Base-by-base conservation (phyloP, 2,329 filamentous ascomycete species). In the Trichoderma pleuroti region DNA sequence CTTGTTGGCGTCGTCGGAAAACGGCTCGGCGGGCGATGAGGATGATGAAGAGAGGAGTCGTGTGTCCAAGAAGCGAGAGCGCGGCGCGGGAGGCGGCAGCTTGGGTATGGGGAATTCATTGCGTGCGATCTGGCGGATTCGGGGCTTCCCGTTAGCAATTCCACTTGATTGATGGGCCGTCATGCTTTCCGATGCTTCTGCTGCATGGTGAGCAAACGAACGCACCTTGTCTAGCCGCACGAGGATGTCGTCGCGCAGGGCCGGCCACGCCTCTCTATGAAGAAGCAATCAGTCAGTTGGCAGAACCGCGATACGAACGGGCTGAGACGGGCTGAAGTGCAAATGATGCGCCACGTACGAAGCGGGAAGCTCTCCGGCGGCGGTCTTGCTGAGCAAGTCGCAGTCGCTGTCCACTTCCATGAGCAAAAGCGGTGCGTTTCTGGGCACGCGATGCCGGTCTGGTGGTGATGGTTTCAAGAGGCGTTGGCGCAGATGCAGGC, bases 51-150 rank as follows among this genome's bases (percentile, higher is more conserved):
- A 82, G 64, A 85, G 79, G 71, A 82, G 81, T 74, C 81, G 83
- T 71, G 79, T 79, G 71, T 80, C 78, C 81, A 74, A 78, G 77
- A 71, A 82, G 77, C 68, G 82, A 77, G 75, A 74, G 67, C 74
- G 82, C 76, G 72, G 81, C 80, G 81, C 81, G 14, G 82, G 81
- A 18, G 83, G 81, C 39, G 86, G 85, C 66, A 88, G 81, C 67
- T 83, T 85, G 12, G 92, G 92, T 75, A 91, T 90, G 54, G 92
- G 90, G 76, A 97, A 97, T 66, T 91, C 90, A 78, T 89, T 86
- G 79, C 88, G 87, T 52, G 92, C 88, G 74, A 94, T 95, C 93
- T 97, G 60, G 0, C 1, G 32, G 26, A 46, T 46, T 16, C 16
- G 18, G 3, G 32, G 4, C 8, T 12, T 34, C n/a, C 6, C 39